Conservation (phyloP, 2,329 filamentous ascomycete species). For the Fusarium decemcellulare region DNA sequence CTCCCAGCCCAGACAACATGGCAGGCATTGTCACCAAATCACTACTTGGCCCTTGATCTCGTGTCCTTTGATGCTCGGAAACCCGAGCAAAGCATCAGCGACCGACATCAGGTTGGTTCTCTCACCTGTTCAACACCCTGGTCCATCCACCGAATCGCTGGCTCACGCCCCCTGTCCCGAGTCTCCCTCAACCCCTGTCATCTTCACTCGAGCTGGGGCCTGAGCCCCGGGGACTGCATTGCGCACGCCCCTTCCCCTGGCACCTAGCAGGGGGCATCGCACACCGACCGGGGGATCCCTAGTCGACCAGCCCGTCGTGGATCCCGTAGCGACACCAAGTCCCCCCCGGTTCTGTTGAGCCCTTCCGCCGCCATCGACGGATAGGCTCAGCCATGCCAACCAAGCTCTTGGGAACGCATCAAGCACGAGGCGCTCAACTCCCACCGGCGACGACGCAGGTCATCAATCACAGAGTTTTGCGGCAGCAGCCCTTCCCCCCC, state of each 20-base stretch:
- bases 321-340: conserved; percentile 34
- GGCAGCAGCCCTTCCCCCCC: conserved; percentile 31
- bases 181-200: conserved; percentile 28
- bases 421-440: conserved; percentile 47
- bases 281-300: conserved; percentile 30
- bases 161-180: conserved; percentile 28
- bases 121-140: conserved; percentile 2
- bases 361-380: conserved; percentile 51
- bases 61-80: conserved; percentile 1
- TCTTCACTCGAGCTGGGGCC: conserved; percentile 13
- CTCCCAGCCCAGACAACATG: no score
- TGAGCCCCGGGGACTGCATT: conserved; percentile 7
- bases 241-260: conserved; percentile 36
- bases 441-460: conserved; percentile 42
- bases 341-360: conserved; percentile 39
- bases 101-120: conserved; percentile 13
- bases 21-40: no score
- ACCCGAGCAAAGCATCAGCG: conserved; percentile 1
- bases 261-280: conserved; percentile 14
- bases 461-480: conserved; percentile 33
- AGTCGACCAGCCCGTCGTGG: conserved; percentile 39
- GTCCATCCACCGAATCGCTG: conserved; percentile 28
- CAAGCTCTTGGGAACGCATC: conserved; percentile 49
- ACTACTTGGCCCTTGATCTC: conserved; percentile 2
- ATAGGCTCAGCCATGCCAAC: conserved; percentile 53